These are phyloP conservation scores for Salicornia ramosissima DNA, from an alignment of 148 eudicot species.

Conservation along the genomic window DNA sequence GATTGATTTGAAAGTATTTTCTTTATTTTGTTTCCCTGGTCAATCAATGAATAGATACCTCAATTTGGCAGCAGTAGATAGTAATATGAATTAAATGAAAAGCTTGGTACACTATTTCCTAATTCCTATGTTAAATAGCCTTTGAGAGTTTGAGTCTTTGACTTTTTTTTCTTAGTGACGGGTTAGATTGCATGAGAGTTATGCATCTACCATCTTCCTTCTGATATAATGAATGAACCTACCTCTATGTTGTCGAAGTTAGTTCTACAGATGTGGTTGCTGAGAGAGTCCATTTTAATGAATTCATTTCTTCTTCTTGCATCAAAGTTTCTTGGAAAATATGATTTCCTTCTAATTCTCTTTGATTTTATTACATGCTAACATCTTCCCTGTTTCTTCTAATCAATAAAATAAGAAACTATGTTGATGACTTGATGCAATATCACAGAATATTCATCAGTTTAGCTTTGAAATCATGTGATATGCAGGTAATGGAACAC, in stretches of 20 bases:
- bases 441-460: not conserved
- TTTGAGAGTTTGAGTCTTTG: too few species aligned
- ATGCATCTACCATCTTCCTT: not conserved
- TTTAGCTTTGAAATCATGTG: slow-evolving; percentile 6
- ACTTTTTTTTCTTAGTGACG: too few species aligned
- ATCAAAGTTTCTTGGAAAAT: not conserved
- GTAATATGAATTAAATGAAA: too few species aligned
- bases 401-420: too few species aligned
- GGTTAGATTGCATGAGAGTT: not conserved
- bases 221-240: not conserved
- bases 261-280: not conserved
- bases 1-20: too few species aligned
- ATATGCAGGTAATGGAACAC: slow-evolving; percentile 38
- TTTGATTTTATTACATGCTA: not conserved
- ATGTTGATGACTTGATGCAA: too few species aligned
- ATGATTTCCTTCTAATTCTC: not conserved
- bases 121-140: too few species aligned
- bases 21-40: too few species aligned
- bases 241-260: not conserved
- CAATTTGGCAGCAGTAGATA: too few species aligned
- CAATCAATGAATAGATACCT: too few species aligned
- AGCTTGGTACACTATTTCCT: too few species aligned
- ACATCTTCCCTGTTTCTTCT: too few species aligned
- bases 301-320: not conserved
- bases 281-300: not conserved